Evolutionary conservation across 2,329 filamentous ascomycete genomes (phyloP).

Genomic region (Alternaria panax): DNA sequence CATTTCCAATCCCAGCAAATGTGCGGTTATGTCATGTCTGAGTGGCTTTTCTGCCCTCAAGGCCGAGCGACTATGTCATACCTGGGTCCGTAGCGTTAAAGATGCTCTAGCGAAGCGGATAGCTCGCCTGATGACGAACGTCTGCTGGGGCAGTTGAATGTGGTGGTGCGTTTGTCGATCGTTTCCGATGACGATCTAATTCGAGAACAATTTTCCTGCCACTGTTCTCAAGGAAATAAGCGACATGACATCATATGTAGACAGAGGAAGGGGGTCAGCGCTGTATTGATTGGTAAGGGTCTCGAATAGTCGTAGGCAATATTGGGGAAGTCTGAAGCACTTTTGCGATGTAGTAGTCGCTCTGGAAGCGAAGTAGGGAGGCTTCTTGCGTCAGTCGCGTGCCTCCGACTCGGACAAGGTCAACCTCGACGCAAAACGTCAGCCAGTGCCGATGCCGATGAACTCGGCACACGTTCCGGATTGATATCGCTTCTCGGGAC

Average conservation of each 20-base stretch:
- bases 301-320: neutral
- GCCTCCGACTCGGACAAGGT: neutral
- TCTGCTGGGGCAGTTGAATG: neutral
- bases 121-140: slow-evolving; percentile 15
- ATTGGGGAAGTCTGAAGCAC: neutral
- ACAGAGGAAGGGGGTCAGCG: slow-evolving; percentile 6
- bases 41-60: neutral
- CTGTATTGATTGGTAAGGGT: neutral
- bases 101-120: slow-evolving; percentile 9
- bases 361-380: neutral
- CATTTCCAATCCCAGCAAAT: neutral
- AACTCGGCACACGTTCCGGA: slow-evolving; percentile 1
- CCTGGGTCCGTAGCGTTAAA: neutral
- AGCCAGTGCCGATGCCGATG: slow-evolving; percentile 1
- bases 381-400: slow-evolving; percentile 7
- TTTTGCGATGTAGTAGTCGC: neutral
- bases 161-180: slow-evolving; percentile 12
- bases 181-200: slow-evolving; percentile 9
- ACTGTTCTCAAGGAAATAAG: slow-evolving; percentile 5
- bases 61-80: slow-evolving; percentile 12
- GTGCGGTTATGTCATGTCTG: slow-evolving; percentile 12
- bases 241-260: slow-evolving; percentile 11
- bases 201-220: slow-evolving; percentile 7
- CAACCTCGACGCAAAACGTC: neutral
- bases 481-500: neutral